phyloP scores from a whole-genome alignment of 2,329 filamentous ascomycete genomes.

The Calonectria crousiana region DNA sequence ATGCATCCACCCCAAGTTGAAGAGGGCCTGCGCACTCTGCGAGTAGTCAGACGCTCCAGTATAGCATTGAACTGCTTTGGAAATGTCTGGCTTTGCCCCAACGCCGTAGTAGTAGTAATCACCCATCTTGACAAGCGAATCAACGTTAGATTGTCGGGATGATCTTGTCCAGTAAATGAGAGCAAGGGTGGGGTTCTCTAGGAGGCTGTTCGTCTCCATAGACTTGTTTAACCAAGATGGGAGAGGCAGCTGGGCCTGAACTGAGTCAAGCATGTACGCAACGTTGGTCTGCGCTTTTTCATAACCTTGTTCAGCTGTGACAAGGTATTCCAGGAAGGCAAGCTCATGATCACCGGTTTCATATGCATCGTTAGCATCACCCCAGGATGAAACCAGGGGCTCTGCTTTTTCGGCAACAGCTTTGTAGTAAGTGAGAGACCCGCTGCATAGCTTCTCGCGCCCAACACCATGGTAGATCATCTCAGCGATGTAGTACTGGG shows the following conservation, averaged over 20 bases:
- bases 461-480: conserved; percentile 85
- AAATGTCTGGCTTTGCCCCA: conserved; percentile 77
- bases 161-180: conserved; percentile 96
- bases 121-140: conserved; percentile 97
- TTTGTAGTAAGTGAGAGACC: conserved; percentile 87
- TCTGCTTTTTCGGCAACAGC: conserved; percentile 81
- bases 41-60: conserved; percentile 91
- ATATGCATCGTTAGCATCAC: conserved; percentile 86
- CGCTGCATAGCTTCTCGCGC: conserved; percentile 80
- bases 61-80: conserved; percentile 95
- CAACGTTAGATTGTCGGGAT: conserved; percentile 91
- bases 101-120: conserved; percentile 94
- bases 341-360: conserved; percentile 82
- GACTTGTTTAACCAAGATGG: conserved; percentile 62
- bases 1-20: conserved; percentile 99
- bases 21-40: conserved; percentile 93
- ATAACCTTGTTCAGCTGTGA: conserved; percentile 93
- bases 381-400: conserved; percentile 80
- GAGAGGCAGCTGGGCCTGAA: conserved; percentile 61
- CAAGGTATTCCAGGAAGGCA: conserved; percentile 84
- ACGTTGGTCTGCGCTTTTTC: conserved; percentile 92
- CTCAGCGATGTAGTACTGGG: conserved; percentile 92
- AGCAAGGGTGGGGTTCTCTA: conserved; percentile 72
- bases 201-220: conserved; percentile 49
- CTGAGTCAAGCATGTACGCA: conserved; percentile 85